These are phyloP conservation scores for Cladobotryum protrusum DNA, from an alignment of 2,329 filamentous ascomycete genomes.

Conservation along the genomic window DNA sequence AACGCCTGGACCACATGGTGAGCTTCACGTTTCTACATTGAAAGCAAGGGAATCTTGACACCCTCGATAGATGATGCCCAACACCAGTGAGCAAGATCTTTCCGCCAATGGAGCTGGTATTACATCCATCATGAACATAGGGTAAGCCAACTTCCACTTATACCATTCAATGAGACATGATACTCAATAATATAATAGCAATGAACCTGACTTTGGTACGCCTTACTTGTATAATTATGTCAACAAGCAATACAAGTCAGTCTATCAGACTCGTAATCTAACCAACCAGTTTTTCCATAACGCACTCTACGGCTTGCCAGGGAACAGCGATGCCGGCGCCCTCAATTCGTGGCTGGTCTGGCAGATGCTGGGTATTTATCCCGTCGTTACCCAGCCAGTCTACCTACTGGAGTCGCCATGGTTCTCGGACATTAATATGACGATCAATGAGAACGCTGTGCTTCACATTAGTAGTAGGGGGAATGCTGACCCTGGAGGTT, in stretches of 20 bases:
- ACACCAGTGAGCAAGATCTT: constrained; percentile 23
- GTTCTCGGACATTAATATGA: constrained; percentile 43
- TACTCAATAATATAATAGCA: constrained; percentile 33
- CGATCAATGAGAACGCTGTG: constrained; percentile 32
- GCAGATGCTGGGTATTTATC: constrained; percentile 50
- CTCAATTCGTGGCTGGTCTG: constrained; percentile 53
- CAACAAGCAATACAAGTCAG: constrained; percentile 44
- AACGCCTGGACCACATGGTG: constrained; percentile 35
- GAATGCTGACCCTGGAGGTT: neutral
- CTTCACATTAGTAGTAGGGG: constrained; percentile 37
- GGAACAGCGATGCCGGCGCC: constrained; percentile 53
- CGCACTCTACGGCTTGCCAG: constrained; percentile 40
- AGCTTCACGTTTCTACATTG: no score
- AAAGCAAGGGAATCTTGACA: no score
- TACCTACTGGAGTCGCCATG: constrained; percentile 46
- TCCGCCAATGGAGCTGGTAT: constrained; percentile 38
- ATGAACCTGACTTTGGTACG: constrained; percentile 50
- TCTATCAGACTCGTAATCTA: constrained; percentile 43
- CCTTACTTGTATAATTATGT: constrained; percentile 54
- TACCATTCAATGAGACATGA: constrained; percentile 28
- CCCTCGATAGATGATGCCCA: no score
- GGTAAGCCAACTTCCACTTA: neutral
- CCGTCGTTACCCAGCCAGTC: constrained; percentile 50
- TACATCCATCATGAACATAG: constrained; percentile 4
- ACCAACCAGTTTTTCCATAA: constrained; percentile 38